Base-by-base conservation (phyloP, 2,329 filamentous ascomycete genomes). In the Chaetomium sp. region DNA sequence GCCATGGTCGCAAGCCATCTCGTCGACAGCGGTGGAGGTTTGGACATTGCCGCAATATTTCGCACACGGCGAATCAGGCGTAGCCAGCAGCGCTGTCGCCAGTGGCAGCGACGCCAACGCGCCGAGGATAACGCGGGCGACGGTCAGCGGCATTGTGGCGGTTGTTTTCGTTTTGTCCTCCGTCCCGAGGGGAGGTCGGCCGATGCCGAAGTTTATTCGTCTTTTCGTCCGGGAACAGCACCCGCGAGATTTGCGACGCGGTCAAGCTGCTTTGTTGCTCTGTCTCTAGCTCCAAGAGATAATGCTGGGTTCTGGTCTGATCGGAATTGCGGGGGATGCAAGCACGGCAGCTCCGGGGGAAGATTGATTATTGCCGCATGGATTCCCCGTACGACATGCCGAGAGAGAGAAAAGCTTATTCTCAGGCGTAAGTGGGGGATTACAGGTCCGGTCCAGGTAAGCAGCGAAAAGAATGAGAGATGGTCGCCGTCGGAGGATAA, bases 1-100 rank as follows among this genome's bases (percentile, higher is more conserved):
- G 44, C 60, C 59, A 37, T 77, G 71, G 2, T 69, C 61, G 67
- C 80, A 84, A 43, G 75, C 73, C 42, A 82, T 68, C 59, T 82
- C 79, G 52, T 71, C 69, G 4, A 61, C 43, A 1, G 74, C 69
- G 0, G 79, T 82, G 5, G 69, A 61, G 10, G 71, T 68, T 40
- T 79, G 71, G 4, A 78, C 74, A 55, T 83, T 84, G 65, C 80
- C 80, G 66, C 80, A 84, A 37, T 72, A 68, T 33, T 69, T 67
- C 38, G 69, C 67, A 67, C 80, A 84, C 12, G 76, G 74, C 27
- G 80, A 84, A 37, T 69, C 69, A 0, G 71, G 61, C 0, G 76
- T 68, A 44, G 78, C 76, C 36, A 78, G 66, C 32, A 82, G 59
- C 42, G 67, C 68, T 27, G 52, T 56, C 7, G 64, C 65, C 53